These are phyloP conservation scores for Sarocladiaceae sp. DNA, from an alignment of 2,329 filamentous ascomycete genomes.

Conservation along the genomic window DNA sequence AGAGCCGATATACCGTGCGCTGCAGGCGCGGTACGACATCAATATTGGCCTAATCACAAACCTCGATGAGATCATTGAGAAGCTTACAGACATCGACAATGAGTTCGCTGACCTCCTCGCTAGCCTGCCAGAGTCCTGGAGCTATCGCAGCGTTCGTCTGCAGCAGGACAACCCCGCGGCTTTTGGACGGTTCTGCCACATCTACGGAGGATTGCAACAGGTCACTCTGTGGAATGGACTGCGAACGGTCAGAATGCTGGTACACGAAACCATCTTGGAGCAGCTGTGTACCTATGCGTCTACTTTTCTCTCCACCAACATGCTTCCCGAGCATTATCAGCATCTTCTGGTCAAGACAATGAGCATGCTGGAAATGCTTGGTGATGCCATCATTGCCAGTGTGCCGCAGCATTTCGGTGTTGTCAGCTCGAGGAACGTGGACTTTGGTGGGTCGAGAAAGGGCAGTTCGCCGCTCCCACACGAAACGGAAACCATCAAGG, in stretches of 20 bases:
- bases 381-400: slow-evolving; percentile 37
- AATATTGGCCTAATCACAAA: slow-evolving; percentile 29
- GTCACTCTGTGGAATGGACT: slow-evolving; percentile 43
- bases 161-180: slow-evolving; percentile 33
- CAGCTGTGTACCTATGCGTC: slow-evolving; percentile 31
- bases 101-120: slow-evolving; percentile 34
- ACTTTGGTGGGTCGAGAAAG: slow-evolving; percentile 15
- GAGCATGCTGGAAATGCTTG: slow-evolving; percentile 30
- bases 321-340: slow-evolving; percentile 24
- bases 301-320: slow-evolving; percentile 14
- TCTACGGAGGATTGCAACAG: slow-evolving; percentile 38
- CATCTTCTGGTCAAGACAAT: slow-evolving; percentile 30
- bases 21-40: slow-evolving; percentile 42
- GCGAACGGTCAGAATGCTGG: slow-evolving; percentile 37
- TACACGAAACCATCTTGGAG: slow-evolving; percentile 41
- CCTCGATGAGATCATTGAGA: slow-evolving; percentile 27
- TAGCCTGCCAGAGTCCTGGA: slow-evolving; percentile 33
- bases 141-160: slow-evolving; percentile 34
- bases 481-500: slow-evolving; percentile 7
- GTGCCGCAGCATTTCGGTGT: slow-evolving; percentile 44
- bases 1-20: slow-evolving; percentile 36
- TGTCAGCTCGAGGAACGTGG: slow-evolving; percentile 33
- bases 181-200: slow-evolving; percentile 35
- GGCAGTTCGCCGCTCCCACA: not conserved
- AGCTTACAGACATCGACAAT: slow-evolving; percentile 33